These are phyloP conservation scores for Bromus sterilis DNA, from an alignment of 176 grass and related monocot genomes.

Conservation along the genomic window DNA sequence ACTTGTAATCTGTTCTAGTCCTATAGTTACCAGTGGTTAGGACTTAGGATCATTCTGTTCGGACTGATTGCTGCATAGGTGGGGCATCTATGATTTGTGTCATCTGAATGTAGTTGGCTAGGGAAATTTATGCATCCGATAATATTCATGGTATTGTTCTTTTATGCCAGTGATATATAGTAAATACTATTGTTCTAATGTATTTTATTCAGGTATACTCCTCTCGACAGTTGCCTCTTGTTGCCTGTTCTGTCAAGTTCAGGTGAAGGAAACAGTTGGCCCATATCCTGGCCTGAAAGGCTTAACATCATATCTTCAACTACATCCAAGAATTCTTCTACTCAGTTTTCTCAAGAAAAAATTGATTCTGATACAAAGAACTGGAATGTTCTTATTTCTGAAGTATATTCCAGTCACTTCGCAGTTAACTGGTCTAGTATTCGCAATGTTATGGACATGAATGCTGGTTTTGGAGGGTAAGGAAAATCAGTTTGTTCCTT, in stretches of 20 bases:
- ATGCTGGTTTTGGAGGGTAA: conserved; percentile 94
- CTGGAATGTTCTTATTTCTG: conserved; percentile 62
- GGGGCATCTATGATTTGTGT: neutral
- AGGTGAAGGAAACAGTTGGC: conserved; percentile 50
- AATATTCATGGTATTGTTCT: conserved; percentile 1
- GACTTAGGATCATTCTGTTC: conserved; percentile 9
- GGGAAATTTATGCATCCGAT: neutral
- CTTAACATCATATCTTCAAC: conserved; percentile 40
- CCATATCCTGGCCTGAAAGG: conserved; percentile 72
- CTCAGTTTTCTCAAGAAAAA: conserved; percentile 46
- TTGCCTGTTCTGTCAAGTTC: conserved; percentile 29
- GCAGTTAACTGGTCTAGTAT: conserved; percentile 71
- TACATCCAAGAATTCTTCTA: conserved; percentile 17
- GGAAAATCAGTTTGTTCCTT: neutral
- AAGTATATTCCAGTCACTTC: conserved; percentile 60
- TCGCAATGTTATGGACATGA: conserved; percentile 93
- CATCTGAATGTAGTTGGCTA: neutral
- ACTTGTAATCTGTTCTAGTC: neutral
- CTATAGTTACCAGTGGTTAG: neutral
- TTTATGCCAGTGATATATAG: neutral
- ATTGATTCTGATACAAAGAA: conserved; percentile 37
- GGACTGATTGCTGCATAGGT: neutral
- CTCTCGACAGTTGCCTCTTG: conserved; percentile 66
- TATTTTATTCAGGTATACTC: conserved; percentile 53
- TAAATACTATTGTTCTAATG: conserved; percentile 10